phyloP scores from a whole-genome alignment of 2,329 filamentous ascomycete genomes.

The Rutstroemia sp. region DNA sequence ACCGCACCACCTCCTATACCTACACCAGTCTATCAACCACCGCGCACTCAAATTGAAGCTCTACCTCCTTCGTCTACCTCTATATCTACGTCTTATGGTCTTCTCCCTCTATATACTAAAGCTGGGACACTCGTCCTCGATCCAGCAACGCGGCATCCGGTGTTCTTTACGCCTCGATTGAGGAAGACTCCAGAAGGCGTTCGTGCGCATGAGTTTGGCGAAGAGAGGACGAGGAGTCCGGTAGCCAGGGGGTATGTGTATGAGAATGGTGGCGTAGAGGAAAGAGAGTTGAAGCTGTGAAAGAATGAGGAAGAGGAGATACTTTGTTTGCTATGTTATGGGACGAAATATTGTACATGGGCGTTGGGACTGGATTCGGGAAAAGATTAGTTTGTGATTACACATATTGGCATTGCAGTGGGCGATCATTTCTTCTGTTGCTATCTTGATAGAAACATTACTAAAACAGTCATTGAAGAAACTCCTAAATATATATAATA shows the following conservation, averaged over 20 bases:
- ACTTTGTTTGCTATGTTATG: background rate
- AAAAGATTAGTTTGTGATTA: background rate
- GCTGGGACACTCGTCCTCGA: conserved; percentile 28
- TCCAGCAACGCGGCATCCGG: conserved; percentile 58
- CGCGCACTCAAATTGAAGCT: conserved; percentile 41
- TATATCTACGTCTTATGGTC: conserved; percentile 17
- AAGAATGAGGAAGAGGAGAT: background rate
- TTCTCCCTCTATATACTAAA: background rate
- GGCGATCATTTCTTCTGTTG: no score
- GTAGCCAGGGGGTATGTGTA: conserved; percentile 57
- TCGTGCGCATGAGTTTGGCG: conserved; percentile 8
- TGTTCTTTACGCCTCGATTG: conserved; percentile 62
- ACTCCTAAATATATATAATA: background rate
- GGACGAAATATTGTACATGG: background rate
- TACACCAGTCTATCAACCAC: conserved; percentile 4
- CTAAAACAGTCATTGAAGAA: no score
- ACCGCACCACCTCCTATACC: background rate
- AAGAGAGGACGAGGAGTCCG: conserved; percentile 35
- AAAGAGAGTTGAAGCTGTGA: conserved; percentile 27
- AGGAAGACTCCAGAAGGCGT: background rate
- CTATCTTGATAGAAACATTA: no score
- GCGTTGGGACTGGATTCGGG: background rate
- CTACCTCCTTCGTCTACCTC: conserved; percentile 32
- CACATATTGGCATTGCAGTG: background rate
- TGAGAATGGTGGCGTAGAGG: conserved; percentile 33